These are phyloP conservation scores for Anethum foeniculum DNA, from an alignment of 140 eudicot species.

Conservation along the genomic window DNA sequence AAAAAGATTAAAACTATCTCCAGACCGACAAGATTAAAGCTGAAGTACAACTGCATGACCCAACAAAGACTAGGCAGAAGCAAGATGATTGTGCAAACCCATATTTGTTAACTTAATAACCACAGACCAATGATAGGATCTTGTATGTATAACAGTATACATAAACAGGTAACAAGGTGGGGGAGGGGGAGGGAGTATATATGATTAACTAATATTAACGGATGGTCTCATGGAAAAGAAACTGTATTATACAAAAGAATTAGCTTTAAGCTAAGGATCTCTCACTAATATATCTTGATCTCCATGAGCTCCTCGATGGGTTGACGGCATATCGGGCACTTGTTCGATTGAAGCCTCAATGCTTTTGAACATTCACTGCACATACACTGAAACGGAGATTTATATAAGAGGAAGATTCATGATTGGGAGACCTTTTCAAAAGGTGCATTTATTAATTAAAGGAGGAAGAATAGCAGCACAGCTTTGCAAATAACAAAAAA, in stretches of 20 bases:
- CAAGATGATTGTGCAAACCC: constrained; percentile 10
- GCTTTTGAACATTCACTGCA: constrained; percentile 80
- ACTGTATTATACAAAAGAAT: constrained; percentile 19
- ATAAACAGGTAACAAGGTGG: neutral
- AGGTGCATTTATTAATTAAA: neutral
- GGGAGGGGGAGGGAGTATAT: constrained; percentile 1
- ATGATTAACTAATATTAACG: constrained; percentile 22
- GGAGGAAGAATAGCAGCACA: neutral
- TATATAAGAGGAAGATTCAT: neutral
- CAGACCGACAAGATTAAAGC: neutral
- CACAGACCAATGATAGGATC: constrained; percentile 20
- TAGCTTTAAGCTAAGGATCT: constrained; percentile 28
- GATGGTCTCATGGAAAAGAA: constrained; percentile 26
- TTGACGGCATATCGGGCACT: constrained; percentile 77
- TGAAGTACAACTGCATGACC: neutral
- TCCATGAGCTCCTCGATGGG: constrained; percentile 67
- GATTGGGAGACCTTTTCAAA: neutral
- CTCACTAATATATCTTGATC: constrained; percentile 54
- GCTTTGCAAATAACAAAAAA: neutral
- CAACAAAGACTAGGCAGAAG: neutral
- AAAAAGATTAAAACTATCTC: neutral
- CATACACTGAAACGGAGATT: constrained; percentile 57
- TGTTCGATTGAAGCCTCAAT: constrained; percentile 65
- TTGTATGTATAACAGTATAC: constrained; percentile 11
- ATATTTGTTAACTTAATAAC: constrained; percentile 8